These are phyloP conservation scores for Fusarium sarcochroum DNA, from an alignment of 2,329 filamentous ascomycete genomes.

Conservation along the genomic window DNA sequence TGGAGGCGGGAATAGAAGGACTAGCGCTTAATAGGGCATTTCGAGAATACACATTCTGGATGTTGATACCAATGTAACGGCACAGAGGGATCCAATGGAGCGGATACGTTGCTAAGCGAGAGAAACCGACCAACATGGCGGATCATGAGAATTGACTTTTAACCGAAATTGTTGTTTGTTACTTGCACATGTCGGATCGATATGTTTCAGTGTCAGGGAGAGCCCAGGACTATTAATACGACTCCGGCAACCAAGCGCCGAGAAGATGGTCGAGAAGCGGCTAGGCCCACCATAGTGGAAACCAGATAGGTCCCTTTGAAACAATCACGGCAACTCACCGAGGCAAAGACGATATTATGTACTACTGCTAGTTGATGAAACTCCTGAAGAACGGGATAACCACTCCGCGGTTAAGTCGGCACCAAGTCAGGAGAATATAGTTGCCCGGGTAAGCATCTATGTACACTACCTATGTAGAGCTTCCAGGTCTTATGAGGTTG, in stretches of 20 bases:
- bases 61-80: slow-evolving; percentile 12
- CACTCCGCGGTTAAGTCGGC: slow-evolving; percentile 29
- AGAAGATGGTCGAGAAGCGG: slow-evolving; percentile 26
- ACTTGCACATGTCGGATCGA: slow-evolving; percentile 4
- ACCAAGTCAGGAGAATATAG: slow-evolving; percentile 18
- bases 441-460: not conserved
- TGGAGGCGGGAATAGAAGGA: slow-evolving; percentile 6
- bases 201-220: slow-evolving; percentile 16
- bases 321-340: slow-evolving; percentile 3
- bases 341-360: slow-evolving; percentile 1
- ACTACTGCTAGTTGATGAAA: slow-evolving; percentile 13
- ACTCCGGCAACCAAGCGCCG: slow-evolving; percentile 23
- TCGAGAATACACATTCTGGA: slow-evolving; percentile 3
- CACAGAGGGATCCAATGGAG: not conserved
- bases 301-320: slow-evolving; percentile 4
- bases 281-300: slow-evolving; percentile 15
- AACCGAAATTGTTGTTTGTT: slow-evolving; percentile 28
- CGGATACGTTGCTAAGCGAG: not conserved
- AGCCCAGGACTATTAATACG: slow-evolving; percentile 22
- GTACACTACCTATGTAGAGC: too few species aligned
- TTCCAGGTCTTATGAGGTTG: not conserved
- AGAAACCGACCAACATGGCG: not conserved
- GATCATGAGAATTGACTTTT: not conserved
- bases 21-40: not conserved
- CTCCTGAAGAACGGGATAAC: slow-evolving; percentile 26